Evolutionary conservation across 441 rosid species (phyloP), one percentile per base, ranked within the genome.

Genomic region (Erodium texanum): DNA sequence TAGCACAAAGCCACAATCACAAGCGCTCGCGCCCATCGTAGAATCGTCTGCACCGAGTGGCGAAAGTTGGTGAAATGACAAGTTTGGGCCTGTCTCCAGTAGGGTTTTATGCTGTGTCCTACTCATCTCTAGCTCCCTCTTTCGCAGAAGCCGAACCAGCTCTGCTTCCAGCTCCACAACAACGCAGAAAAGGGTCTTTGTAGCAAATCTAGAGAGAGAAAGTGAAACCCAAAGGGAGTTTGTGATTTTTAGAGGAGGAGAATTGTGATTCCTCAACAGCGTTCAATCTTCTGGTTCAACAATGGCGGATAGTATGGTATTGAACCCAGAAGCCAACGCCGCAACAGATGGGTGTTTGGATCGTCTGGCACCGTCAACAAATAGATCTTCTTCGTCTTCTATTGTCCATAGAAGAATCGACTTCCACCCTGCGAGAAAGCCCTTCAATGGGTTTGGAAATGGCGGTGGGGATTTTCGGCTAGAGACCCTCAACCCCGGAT

Each of bases 401-500:
- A 22, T 80, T 24, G 69, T 75, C 1, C 64, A 75, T 50, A 81
- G 88, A 29, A 85, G 70, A 78, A 81, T 91, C 69, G 82, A 82
- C 73, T 88, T 91, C 66, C 87, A 81, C 11, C 95, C 80, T 0
- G 90, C 92, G 5, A 82, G 85, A 62, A 91, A 83, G 70, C 81
- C 79, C 43, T 87, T 77, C 34, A 69, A 52, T 8, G 95, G 87
- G 1, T 71, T 84, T 63, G 77, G 68, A 4, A 80, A 62, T 43
- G 66, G 64, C 0, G 10, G 69, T 64, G 86, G 83, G 3, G 82
- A 81, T 85, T 91, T 91, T 71, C 78, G 80, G 82, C 78, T 93
- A 34, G 96, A 91, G 79, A 86, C 92, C 7, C 71, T 93, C 70
- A 93, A 91, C 69, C 86, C 92, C n/a, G 68, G 16, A 8, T 22